Base-by-base conservation (phyloP, 768 basidiomycete genomes). In the Tylopilus plumbeoviolaceoides region DNA sequence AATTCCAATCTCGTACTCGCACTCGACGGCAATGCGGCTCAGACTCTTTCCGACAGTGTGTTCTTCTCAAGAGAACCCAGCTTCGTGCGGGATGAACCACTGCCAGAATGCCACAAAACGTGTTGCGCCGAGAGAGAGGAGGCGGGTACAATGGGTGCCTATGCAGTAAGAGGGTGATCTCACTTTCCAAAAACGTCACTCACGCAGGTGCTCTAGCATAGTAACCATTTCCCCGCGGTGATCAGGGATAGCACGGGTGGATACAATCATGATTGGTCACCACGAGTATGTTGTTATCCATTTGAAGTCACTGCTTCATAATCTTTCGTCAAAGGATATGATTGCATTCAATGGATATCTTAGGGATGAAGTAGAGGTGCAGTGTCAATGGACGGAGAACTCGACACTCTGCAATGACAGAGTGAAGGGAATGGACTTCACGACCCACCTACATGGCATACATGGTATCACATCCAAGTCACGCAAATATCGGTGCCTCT, bases 351-450 rank as follows among this genome's bases (percentile, higher is more conserved):
- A 50, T 7, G 17, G 25, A 1, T 7, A 7, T 35, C 14, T 42
- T 15, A 17, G 43, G 11, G 55, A 44, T 10, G 27, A 41, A 23
- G 15, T 17, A 2, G 55, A 41, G 20, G 25, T 56, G 17, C 15
- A 20, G 27, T 56, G 55, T 25, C 44, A 36, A 9, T 56, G 55
- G 55, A 23, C 20, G 2, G 43, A 50, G 7, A 17, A 14, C 20
- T 9, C 4, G 42, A 39, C 36, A 8, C 2, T 21, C 30, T 56
- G 55, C 48, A 42, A 40, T 3, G 39, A 50, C 1, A 20, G 7
- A 28, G 55, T 57, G 14, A 50, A 44, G 27, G 31, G 31, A 1
- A 50, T 41, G 15, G 21, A 31, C 21, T 23, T 57, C 4, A 15
- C 2, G 3, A 1, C 21, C 11, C 55, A 57, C 41, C 27, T 57